phyloP scores from a whole-genome alignment of 1,139 yeast genomes.

The Hansenula anomala region DNA sequence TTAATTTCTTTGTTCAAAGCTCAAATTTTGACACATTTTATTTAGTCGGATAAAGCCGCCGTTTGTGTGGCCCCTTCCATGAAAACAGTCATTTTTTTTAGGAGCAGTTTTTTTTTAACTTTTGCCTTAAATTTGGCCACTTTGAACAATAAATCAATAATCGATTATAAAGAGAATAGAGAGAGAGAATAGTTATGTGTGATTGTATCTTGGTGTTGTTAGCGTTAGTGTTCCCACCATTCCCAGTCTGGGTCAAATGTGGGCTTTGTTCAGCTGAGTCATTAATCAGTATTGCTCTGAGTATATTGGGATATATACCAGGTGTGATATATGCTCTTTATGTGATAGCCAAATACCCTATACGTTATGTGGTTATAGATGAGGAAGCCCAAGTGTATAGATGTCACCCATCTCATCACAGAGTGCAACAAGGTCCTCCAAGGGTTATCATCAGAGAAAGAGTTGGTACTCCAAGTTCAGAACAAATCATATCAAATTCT shows the following conservation, averaged over 20 bases:
- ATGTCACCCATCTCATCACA: background rate
- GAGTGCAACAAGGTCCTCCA: conserved; percentile 1
- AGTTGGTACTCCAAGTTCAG: conserved; percentile 8
- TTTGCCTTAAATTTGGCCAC: too few relatives aligned
- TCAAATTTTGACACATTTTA: too few relatives aligned
- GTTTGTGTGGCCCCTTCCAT: too few relatives aligned
- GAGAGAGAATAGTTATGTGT: background rate
- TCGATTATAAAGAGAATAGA: too few relatives aligned
- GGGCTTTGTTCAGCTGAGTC: conserved; percentile 63
- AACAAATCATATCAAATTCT: conserved; percentile 4
- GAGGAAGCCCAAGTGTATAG: conserved; percentile 21
- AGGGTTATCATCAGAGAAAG: conserved; percentile 10
- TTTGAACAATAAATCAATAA: too few relatives aligned
- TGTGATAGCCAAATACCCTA: conserved; percentile 37
- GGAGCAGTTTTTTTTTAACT: too few relatives aligned
- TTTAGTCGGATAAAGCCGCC: too few relatives aligned
- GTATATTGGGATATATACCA: conserved; percentile 60
- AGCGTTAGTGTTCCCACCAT: conserved; percentile 64
- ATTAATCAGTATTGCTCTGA: conserved; percentile 52
- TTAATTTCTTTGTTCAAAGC: too few relatives aligned
- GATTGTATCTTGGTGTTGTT: conserved; percentile 51
- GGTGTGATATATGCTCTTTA: conserved; percentile 68
- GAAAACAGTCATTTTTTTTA: too few relatives aligned
- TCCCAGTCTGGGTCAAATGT: conserved; percentile 66
- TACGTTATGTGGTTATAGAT: conserved; percentile 30